Percentiles rank a stretch among this genome's conserved stretches.
phyloP scores from a whole-genome alignment of 1,284 basidiomycete species.

The Ustilago hordei region DNA sequence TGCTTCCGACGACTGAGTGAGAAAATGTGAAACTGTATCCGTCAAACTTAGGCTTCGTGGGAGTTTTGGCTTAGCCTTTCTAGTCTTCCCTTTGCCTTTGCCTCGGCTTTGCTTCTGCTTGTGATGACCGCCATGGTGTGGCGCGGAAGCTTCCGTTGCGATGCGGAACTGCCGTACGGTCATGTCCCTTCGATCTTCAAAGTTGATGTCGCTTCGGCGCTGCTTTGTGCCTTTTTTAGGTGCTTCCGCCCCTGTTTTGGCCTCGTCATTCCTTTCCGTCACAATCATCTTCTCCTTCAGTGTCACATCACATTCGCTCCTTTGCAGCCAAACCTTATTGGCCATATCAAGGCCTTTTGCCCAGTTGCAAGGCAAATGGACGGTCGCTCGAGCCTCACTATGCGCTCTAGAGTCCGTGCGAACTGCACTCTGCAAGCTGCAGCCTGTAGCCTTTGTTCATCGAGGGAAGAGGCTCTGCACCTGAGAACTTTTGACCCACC shows the following conservation, averaged over 20 bases:
- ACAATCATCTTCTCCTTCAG: not conserved
- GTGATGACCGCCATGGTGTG: slow-evolving; percentile 1
- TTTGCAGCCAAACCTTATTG: slow-evolving; percentile 10
- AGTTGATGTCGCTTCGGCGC: not conserved
- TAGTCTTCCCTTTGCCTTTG: not conserved
- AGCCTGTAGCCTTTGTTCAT: slow-evolving; percentile 10
- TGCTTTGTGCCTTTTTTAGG: not conserved
- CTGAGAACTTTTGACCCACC: slow-evolving; percentile 11
- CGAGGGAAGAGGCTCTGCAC: slow-evolving; percentile 9
- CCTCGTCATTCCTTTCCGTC: not conserved
- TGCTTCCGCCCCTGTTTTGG: slow-evolving; percentile 1
- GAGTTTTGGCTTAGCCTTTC: slow-evolving; percentile 17
- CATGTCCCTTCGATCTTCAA: not conserved
- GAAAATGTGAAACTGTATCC: slow-evolving; percentile 9
- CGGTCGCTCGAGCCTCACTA: slow-evolving; percentile 21
- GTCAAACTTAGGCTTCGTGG: slow-evolving; percentile 23
- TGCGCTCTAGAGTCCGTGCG: slow-evolving; percentile 9
- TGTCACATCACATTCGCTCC: not conserved
- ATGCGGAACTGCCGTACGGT: not conserved
- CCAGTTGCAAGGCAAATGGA: not conserved
- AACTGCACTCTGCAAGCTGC: not conserved
- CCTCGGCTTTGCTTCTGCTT: slow-evolving; percentile 1
- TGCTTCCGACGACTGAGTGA: slow-evolving; percentile 22
- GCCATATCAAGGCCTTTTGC: slow-evolving; percentile 1
- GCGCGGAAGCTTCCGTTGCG: not conserved